These are phyloP conservation scores for Clavispora carvajalis DNA, from an alignment of 805 yeast genomes.

Conservation along the genomic window DNA sequence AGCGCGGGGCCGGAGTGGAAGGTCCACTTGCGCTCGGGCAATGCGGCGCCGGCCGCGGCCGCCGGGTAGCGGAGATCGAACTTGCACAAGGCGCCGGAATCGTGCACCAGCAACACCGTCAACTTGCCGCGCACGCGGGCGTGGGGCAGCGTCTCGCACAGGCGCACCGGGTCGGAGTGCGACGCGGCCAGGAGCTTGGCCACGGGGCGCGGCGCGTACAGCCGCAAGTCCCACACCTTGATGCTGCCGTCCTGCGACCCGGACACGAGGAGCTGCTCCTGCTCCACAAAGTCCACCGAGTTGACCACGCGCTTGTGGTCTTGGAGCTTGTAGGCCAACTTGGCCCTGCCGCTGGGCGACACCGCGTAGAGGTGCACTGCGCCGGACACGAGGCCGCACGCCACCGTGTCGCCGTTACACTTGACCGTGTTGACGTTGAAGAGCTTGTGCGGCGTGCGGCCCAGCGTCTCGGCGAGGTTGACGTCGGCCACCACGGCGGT, in stretches of 20 bases:
- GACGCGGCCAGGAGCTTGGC: slow-evolving; percentile 45
- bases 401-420: slow-evolving; percentile 27
- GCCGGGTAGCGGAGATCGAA: slow-evolving; percentile 65
- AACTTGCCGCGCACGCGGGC: slow-evolving; percentile 37
- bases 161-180: slow-evolving; percentile 65
- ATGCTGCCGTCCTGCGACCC: slow-evolving; percentile 82
- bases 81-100: slow-evolving; percentile 79
- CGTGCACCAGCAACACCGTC: slow-evolving; percentile 72
- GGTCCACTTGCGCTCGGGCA: slow-evolving; percentile 70
- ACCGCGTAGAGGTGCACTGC: slow-evolving; percentile 28
- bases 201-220: slow-evolving; percentile 41
- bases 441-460: slow-evolving; percentile 16
- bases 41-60: slow-evolving; percentile 19
- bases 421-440: slow-evolving; percentile 37
- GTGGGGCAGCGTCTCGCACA: slow-evolving; percentile 50
- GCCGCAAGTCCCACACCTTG: slow-evolving; percentile 68
- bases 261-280: slow-evolving; percentile 25
- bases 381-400: slow-evolving; percentile 39
- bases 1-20: slow-evolving; percentile 93
- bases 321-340: slow-evolving; percentile 22
- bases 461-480: slow-evolving; percentile 26
- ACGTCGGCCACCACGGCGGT: slow-evolving; percentile 28
- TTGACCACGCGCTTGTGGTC: slow-evolving; percentile 41
- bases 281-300: slow-evolving; percentile 33
- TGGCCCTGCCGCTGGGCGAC: slow-evolving; percentile 28